A percentile compares a stretch with the other conserved stretches of the same genome.
Conservation (phyloP, 2,329 filamentous ascomycete species). For the Talaromyces sp. region DNA sequence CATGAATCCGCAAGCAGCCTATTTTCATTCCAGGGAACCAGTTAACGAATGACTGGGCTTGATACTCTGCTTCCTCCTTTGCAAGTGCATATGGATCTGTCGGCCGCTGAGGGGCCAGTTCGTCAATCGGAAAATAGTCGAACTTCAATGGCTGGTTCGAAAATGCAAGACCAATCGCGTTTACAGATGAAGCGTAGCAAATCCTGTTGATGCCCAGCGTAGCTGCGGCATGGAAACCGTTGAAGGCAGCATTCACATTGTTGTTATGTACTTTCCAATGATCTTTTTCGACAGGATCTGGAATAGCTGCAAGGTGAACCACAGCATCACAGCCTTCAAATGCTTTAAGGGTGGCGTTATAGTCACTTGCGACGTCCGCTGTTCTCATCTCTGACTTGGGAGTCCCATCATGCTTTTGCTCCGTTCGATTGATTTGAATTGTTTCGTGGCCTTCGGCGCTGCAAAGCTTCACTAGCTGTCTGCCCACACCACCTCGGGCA, state of each 20-base stretch:
- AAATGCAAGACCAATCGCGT: conserved; percentile 35
- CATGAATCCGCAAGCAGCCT: conserved; percentile 34
- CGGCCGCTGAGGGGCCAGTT: conserved; percentile 27
- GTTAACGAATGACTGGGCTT: conserved; percentile 27
- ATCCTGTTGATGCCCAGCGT: conserved; percentile 30
- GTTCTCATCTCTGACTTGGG: conserved; percentile 30
- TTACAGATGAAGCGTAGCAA: conserved; percentile 35
- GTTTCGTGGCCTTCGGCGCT: conserved; percentile 27
- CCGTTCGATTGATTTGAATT: conserved; percentile 30
- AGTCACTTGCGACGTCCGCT: conserved; percentile 28
- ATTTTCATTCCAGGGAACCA: conserved; percentile 37
- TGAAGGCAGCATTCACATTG: conserved; percentile 35
- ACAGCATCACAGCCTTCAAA: conserved; percentile 33
- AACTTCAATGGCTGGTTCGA: conserved; percentile 29
- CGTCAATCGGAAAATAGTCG: conserved; percentile 35
- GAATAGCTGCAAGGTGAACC: conserved; percentile 35
- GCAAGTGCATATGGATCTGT: conserved; percentile 33
- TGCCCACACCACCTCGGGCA: conserved; percentile 30
- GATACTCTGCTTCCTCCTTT: conserved; percentile 32
- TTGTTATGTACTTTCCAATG: conserved; percentile 31
- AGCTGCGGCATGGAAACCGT: conserved; percentile 34
- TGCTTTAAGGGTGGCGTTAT: conserved; percentile 25
- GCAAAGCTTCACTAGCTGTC: conserved; percentile 25
- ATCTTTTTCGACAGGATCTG: conserved; percentile 28
- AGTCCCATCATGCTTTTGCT: conserved; percentile 23